phyloP scores from a whole-genome alignment of 2,329 filamentous ascomycete species.

The Neonectria neomacrospora region DNA sequence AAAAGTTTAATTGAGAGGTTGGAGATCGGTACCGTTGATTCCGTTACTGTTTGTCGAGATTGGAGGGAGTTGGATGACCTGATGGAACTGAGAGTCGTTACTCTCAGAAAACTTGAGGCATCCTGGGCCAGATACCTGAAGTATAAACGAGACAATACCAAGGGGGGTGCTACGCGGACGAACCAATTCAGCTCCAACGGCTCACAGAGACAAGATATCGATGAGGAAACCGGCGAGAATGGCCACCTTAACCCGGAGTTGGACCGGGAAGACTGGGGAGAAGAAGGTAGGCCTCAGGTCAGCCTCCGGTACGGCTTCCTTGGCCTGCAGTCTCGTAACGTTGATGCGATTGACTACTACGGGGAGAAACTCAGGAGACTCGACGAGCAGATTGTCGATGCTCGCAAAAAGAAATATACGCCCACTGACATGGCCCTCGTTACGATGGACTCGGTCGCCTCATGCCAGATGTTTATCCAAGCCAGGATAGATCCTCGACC shows the following conservation, averaged over 20 bases:
- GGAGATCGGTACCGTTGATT: conserved; percentile 89
- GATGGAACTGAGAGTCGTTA: conserved; percentile 72
- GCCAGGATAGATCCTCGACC: conserved; percentile 92
- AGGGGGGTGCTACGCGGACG: conserved; percentile 6
- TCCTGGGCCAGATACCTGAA: conserved; percentile 78
- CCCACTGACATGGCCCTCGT: conserved; percentile 91
- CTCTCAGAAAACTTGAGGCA: conserved; percentile 81
- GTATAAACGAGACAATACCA: conserved; percentile 37
- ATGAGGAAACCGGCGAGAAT: conserved; percentile 64
- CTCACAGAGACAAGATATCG: conserved; percentile 50
- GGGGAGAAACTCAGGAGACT: conserved; percentile 83
- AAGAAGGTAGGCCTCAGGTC: conserved; percentile 71
- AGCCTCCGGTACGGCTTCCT: conserved; percentile 84
- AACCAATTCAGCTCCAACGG: conserved; percentile 33
- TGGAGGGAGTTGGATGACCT: conserved; percentile 85
- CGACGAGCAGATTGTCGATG: conserved; percentile 77
- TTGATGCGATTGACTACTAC: conserved; percentile 95
- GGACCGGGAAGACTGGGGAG: conserved; percentile 46
- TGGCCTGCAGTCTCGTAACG: conserved; percentile 74
- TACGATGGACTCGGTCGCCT: conserved; percentile 95
- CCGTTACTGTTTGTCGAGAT: conserved; percentile 84
- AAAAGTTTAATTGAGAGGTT: conserved; percentile 88
- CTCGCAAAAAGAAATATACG: conserved; percentile 79
- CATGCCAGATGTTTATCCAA: conserved; percentile 95
- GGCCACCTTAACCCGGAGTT: conserved; percentile 64